Evolutionary conservation across 495 filamentous ascomycete species (phyloP).

Genomic region (Aspergillus sclerotioniger): DNA sequence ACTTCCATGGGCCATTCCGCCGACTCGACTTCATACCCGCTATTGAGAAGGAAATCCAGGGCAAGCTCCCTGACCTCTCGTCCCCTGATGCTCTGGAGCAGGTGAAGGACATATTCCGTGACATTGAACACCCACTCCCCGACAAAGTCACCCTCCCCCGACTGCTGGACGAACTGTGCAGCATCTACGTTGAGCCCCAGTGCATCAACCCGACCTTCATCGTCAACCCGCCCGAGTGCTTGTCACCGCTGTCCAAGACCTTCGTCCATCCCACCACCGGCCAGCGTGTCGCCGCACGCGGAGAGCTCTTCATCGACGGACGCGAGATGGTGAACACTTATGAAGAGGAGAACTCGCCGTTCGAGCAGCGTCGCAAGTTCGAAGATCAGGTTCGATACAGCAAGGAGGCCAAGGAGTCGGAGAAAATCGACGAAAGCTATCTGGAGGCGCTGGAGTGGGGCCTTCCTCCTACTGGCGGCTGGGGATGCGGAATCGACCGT

Average conservation of each 20-base stretch:
- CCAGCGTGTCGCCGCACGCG: slow-evolving; percentile 75
- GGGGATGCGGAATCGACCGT: slow-evolving; percentile 91
- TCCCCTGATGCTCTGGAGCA: slow-evolving; percentile 51
- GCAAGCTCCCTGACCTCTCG: slow-evolving; percentile 67
- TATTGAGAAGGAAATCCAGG: slow-evolving; percentile 63
- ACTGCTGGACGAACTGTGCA: slow-evolving; percentile 80
- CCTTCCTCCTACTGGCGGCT: slow-evolving; percentile 89
- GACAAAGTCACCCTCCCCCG: slow-evolving; percentile 64
- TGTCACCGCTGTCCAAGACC: slow-evolving; percentile 89
- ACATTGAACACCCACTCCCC: slow-evolving; percentile 51
- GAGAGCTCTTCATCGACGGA: slow-evolving; percentile 81
- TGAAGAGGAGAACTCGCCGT: slow-evolving; percentile 95
- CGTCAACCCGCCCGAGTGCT: slow-evolving; percentile 83
- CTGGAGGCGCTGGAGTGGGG: slow-evolving; percentile 81
- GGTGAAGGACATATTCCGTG: slow-evolving; percentile 56
- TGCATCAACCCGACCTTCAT: slow-evolving; percentile 79
- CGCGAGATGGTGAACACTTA: slow-evolving; percentile 90
- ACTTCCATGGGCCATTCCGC: slow-evolving; percentile 61
- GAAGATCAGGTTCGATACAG: slow-evolving; percentile 52
- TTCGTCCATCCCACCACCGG: slow-evolving; percentile 58
- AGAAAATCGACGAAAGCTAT: slow-evolving; percentile 76
- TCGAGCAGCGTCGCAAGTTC: slow-evolving; percentile 84
- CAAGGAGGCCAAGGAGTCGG: slow-evolving; percentile 36
- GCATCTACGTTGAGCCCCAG: slow-evolving; percentile 70
- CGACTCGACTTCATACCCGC: slow-evolving; percentile 79